Base-by-base conservation (phyloP, 257 asterid species). In the Cinchona pubescens region DNA sequence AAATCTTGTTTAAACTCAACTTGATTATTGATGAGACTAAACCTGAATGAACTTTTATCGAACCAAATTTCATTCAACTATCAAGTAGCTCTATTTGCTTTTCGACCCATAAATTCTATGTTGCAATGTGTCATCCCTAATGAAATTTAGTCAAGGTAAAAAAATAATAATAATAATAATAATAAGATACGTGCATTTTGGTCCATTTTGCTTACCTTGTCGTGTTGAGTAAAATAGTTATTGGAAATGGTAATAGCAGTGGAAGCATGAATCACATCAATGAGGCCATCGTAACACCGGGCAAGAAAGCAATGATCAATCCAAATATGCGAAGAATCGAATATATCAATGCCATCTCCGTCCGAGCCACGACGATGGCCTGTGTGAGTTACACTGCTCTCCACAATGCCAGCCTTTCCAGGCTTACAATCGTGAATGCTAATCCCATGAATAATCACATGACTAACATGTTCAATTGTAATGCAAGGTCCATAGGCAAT, bases 401-500 rank as follows among this genome's bases (percentile, higher is more conserved):
- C 77, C 32, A 94, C 96, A 0, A 82, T 32, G 10, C 96, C 97
- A 13, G 81, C 0, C 13, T 85, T 78, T 6, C 96, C 96, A 0
- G 96, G 96, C 81, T 83, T 89, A 65, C 97, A 91, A 34, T 93
- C 96, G 71, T 89, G 98, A 14, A 93, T 86, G 29, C 90, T 84
- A 2, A 93, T 80, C 15, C 96, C 96, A 79, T 93, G 98, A 69
- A 91, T 85, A 37, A 90, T 90, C 1, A 93, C 82, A 74, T 87
- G 91, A 55, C 86, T 87, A 29, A 86, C 92, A 40, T 75, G 34
- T 51, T 84, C 87, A 11, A 91, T 74, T 5, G 94, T 88, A n/a
- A 91, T 84, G 85, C 98, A 94, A 12, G 96, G 94, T 25, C 98
- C 98, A 48, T 89, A 69, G 13, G 93, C 96, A 43, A 94, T 90